These are phyloP conservation scores for Tetrahymena elliotti DNA, from an alignment of 73 alveolate species.

Conservation along the genomic window DNA sequence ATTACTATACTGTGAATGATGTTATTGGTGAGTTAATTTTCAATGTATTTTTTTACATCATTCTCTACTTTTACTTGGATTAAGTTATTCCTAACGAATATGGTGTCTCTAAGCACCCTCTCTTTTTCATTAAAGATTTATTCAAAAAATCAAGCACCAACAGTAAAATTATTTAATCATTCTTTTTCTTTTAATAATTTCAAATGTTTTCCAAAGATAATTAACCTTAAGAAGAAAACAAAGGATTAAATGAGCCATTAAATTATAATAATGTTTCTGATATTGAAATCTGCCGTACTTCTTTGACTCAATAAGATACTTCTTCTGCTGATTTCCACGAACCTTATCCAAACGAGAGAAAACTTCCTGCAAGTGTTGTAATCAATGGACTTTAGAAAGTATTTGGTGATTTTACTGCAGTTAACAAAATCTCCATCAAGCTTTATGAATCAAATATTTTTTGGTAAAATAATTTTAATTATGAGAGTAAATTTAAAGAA, in stretches of 20 bases:
- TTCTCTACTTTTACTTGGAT: conserved; percentile 59
- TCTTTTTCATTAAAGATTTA: conserved; percentile 24
- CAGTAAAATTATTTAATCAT: neutral
- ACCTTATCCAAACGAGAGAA: neutral
- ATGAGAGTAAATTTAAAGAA: no score
- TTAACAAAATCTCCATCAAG: conserved; percentile 4
- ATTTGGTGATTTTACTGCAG: conserved; percentile 22
- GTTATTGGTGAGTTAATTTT: conserved; percentile 9
- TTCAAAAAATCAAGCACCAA: neutral
- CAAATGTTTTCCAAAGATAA: neutral
- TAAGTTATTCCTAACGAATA: conserved; percentile 70
- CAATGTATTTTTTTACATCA: conserved; percentile 42
- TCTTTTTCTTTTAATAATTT: neutral
- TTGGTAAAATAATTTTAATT: neutral
- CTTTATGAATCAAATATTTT: conserved; percentile 31
- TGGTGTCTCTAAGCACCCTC: conserved; percentile 63
- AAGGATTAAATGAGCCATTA: neutral
- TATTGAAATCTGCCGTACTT: neutral
- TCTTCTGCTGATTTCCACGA: conserved; percentile 35
- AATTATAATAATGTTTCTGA: neutral
- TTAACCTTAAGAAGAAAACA: neutral
- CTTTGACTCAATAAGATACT: neutral
- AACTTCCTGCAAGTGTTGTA: conserved; percentile 5
- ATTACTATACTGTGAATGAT: neutral
- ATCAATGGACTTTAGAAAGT: conserved; percentile 2